Base-by-base conservation (phyloP, 2,329 filamentous ascomycete genomes). In the Huntiella decipiens region DNA sequence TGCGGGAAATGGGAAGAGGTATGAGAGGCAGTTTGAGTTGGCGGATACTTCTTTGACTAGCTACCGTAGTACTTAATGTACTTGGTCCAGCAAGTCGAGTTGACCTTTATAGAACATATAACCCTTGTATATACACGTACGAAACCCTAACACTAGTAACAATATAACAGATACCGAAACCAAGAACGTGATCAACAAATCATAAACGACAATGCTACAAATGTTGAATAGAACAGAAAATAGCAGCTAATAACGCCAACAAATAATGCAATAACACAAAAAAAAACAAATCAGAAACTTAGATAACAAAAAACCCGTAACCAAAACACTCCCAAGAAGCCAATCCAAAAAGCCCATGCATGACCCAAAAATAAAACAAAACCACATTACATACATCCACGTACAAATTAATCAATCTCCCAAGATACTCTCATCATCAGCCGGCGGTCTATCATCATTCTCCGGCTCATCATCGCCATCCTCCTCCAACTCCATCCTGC, bases 21-120 rank as follows among this genome's bases (percentile, higher is more conserved):
- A 78, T 76, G 62, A 77, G 55, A 68, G 74, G 47, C 61, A 72
- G 51, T 83, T 77, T 60, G 66, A 68, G 4, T 56, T 86, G 45
- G 81, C 78, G 56, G 74, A 72, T 12, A 81, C 78, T 4, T 72
- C 63, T 42, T 78, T 84, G 38, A 48, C 51, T 12, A n/a, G n/a
- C 5, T 36, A n/a, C 34, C 15, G 34, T n/a, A 36, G 11, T 36
- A 36, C 5, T 12, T 13, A 15, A 40, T 40, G 38, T 6, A 11
- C 38, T 40, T 1, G 2, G 11, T 39, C 17, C 15, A 17, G 3
- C 4, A 22, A 17, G 5, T 5, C 10, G 6, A 37, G 5, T 12
- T 13, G 5, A 13, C 11, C 1, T 12, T 37, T 16, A 13, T 7
- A 37, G 11, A 13, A 10, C 3, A 37, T 13, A 37, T 37, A 37